Evolutionary conservation across 441 rosid species (phyloP).

Genomic region (Brassica balearica): DNA sequence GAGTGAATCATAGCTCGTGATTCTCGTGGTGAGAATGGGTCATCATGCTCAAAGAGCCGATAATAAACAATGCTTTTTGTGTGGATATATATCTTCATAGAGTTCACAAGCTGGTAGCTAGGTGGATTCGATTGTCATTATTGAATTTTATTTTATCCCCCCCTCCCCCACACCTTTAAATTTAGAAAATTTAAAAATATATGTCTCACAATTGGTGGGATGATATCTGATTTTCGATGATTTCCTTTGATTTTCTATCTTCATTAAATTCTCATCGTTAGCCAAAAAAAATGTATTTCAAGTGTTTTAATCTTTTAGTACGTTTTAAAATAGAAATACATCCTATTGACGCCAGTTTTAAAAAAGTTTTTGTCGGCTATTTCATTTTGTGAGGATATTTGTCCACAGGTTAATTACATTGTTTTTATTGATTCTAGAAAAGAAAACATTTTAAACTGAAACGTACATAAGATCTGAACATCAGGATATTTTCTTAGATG

Average conservation of each 20-base stretch:
- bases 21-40: slow-evolving; percentile 33
- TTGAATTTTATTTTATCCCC: not conserved
- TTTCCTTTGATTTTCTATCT: slow-evolving; percentile 1
- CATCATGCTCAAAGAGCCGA: not conserved
- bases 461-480: no score
- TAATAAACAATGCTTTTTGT: slow-evolving; percentile 29
- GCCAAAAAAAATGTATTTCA: not conserved
- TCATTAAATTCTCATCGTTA: not conserved
- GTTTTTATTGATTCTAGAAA: not conserved
- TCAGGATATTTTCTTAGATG: not conserved
- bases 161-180: no score
- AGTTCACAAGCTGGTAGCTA: slow-evolving; percentile 18
- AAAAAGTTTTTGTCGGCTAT: slow-evolving; percentile 12
- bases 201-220: not conserved
- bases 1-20: slow-evolving; percentile 35
- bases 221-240: not conserved
- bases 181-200: no score
- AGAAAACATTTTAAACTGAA: not conserved
- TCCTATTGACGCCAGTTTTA: slow-evolving; percentile 8
- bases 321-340: not conserved
- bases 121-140: slow-evolving; percentile 26
- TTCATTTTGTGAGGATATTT: slow-evolving; percentile 18
- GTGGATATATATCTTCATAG: slow-evolving; percentile 12
- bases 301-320: not conserved
- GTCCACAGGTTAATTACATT: slow-evolving; percentile 1